A percentile compares a stretch with the other conserved stretches of the same genome.
These are phyloP conservation scores for Podila minutissima DNA, from an alignment of 192 early-diverging fungal genomes.

Conservation along the genomic window DNA sequence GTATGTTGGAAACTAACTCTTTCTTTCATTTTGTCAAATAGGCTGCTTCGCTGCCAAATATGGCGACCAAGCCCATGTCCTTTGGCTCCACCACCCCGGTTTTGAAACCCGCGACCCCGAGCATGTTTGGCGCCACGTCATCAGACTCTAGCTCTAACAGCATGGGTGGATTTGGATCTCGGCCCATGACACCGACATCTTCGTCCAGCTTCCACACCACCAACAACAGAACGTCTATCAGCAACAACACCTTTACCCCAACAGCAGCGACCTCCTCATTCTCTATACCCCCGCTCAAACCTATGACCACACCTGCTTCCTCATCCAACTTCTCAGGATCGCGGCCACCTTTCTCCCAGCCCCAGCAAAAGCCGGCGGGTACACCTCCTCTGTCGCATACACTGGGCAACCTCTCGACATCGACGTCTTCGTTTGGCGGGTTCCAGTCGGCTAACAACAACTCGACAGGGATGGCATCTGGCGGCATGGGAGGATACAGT, in stretches of 20 bases:
- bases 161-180: constrained; percentile 16
- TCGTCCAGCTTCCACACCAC: not conserved
- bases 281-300: constrained; percentile 47
- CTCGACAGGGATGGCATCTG: constrained; percentile 22
- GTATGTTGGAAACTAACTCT: not conserved
- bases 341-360: constrained; percentile 41
- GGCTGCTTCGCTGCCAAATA: constrained; percentile 19
- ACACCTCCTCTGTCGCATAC: constrained; percentile 43
- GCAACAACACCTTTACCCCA: constrained; percentile 8
- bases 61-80: constrained; percentile 27
- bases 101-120: constrained; percentile 35
- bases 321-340: constrained; percentile 9
- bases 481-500: constrained; percentile 31
- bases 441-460: constrained; percentile 33
- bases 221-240: not conserved
- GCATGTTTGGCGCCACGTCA: constrained; percentile 41
- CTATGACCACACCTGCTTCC: constrained; percentile 9
- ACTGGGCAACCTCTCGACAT: constrained; percentile 41
- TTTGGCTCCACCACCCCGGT: constrained; percentile 20
- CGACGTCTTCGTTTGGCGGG: constrained; percentile 40
- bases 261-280: constrained; percentile 32
- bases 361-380: constrained; percentile 47
- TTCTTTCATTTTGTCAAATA: not conserved
- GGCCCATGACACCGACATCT: constrained; percentile 34
- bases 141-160: constrained; percentile 7